phyloP scores from a whole-genome alignment of 2,329 filamentous ascomycete genomes.

The Colletotrichum graminicola region DNA sequence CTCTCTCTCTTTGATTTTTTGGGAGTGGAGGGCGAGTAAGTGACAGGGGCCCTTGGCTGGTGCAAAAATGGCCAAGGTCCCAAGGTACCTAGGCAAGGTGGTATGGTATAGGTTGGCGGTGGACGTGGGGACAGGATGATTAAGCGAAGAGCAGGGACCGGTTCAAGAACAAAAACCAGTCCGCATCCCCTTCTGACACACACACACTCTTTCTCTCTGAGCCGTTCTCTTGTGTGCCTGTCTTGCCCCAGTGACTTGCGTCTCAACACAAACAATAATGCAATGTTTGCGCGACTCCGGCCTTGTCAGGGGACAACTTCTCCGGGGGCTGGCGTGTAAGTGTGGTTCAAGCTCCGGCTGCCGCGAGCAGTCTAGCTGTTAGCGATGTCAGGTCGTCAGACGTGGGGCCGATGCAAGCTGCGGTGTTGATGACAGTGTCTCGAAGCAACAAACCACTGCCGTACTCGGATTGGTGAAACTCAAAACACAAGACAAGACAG shows the following conservation, averaged over 20 bases:
- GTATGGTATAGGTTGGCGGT: slow-evolving; percentile 7
- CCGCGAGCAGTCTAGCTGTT: slow-evolving; percentile 18
- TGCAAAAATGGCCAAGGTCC: slow-evolving; percentile 17
- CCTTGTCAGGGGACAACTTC: not conserved
- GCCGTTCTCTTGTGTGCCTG: not conserved
- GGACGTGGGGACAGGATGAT: slow-evolving; percentile 35
- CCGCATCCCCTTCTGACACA: slow-evolving; percentile 2
- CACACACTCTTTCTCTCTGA: not conserved
- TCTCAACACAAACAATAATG: slow-evolving; percentile 9
- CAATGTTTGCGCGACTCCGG: slow-evolving; percentile 1
- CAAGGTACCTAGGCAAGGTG: slow-evolving; percentile 8
- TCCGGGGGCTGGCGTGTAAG: slow-evolving; percentile 5
- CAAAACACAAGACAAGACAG: slow-evolving; percentile 13
- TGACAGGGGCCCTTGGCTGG: slow-evolving; percentile 34
- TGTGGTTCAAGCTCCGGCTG: slow-evolving; percentile 21
- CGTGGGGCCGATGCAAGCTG: slow-evolving; percentile 18
- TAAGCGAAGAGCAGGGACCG: slow-evolving; percentile 37
- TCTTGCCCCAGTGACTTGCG: not conserved
- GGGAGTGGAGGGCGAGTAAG: slow-evolving; percentile 15
- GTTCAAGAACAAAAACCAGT: slow-evolving; percentile 27
- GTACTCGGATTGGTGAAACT: slow-evolving; percentile 19
- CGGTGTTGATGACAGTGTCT: slow-evolving; percentile 26
- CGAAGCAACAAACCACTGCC: slow-evolving; percentile 17
- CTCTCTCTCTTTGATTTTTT: not conserved
- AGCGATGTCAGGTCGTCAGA: slow-evolving; percentile 8